Evolutionary conservation across 73 alveolate genomes (phyloP).

Genomic region (Stentor coeruleus): DNA sequence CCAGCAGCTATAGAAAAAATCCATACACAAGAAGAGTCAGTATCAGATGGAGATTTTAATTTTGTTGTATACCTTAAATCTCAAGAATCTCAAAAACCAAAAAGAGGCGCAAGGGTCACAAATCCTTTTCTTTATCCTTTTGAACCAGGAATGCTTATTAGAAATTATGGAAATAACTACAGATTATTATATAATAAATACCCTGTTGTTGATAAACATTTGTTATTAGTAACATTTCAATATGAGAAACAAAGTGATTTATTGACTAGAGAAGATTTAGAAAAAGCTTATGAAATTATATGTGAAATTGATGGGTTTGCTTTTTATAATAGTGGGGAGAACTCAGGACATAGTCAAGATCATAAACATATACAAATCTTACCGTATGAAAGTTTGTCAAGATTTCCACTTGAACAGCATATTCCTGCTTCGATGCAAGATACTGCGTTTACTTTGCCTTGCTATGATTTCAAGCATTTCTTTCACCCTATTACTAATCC

Average conservation of each 20-base stretch:
- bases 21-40: neutral
- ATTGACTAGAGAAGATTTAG: conserved; percentile 41
- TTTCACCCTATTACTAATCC: conserved; percentile 4
- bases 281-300: conserved; percentile 29
- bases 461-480: conserved; percentile 27
- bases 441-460: neutral
- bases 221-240: conserved; percentile 44
- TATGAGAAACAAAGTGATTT: conserved; percentile 42
- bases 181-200: conserved; percentile 47
- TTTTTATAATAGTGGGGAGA: conserved; percentile 53
- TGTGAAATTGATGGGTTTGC: conserved; percentile 42
- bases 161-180: conserved; percentile 39
- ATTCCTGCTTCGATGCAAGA: neutral
- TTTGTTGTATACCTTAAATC: neutral
- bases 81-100: neutral
- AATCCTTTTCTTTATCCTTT: conserved; percentile 55
- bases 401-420: neutral
- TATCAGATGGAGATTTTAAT: neutral
- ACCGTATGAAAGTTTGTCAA: conserved; percentile 34
- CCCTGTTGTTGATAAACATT: conserved; percentile 48
- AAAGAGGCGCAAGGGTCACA: neutral
- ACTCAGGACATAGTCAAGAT: conserved; percentile 55
- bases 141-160: conserved; percentile 46
- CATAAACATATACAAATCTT: conserved; percentile 61
- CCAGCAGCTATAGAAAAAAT: neutral